These are phyloP conservation scores for Geotrichum histeridarum DNA, from an alignment of 1,139 yeast species.

Conservation along the genomic window DNA sequence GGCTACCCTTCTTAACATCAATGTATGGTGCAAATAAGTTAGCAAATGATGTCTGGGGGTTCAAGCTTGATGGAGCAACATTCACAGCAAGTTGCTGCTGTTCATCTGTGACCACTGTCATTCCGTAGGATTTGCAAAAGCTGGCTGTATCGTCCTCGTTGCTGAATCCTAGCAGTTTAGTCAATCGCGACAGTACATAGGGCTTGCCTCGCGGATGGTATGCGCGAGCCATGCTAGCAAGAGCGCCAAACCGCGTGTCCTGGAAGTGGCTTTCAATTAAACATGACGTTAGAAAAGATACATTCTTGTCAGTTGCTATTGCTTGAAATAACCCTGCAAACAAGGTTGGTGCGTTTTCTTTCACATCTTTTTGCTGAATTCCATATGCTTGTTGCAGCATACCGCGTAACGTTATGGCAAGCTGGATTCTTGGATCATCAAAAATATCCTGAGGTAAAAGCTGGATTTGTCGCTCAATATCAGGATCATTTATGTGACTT, in stretches of 20 bases:
- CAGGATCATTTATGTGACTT: constrained; percentile 79
- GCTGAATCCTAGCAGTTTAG: constrained; percentile 62
- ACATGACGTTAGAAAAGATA: constrained; percentile 71
- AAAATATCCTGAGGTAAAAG: constrained; percentile 56
- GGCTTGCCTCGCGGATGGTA: constrained; percentile 71
- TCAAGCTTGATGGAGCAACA: constrained; percentile 44
- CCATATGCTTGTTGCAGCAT: constrained; percentile 59
- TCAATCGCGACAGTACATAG: constrained; percentile 47
- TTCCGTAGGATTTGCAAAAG: constrained; percentile 62
- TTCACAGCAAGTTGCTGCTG: constrained; percentile 52
- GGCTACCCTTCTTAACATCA: constrained; percentile 44
- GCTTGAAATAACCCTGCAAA: constrained; percentile 62
- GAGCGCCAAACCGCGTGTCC: constrained; percentile 70
- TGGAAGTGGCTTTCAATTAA: constrained; percentile 76
- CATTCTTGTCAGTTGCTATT: constrained; percentile 43
- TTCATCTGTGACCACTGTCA: constrained; percentile 46
- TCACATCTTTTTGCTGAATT: constrained; percentile 45
- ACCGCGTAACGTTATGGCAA: constrained; percentile 66
- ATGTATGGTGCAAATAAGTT: constrained; percentile 56
- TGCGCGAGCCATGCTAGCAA: constrained; percentile 62
- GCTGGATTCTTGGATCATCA: constrained; percentile 54
- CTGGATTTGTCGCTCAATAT: constrained; percentile 72
- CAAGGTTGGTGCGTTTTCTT: constrained; percentile 57
- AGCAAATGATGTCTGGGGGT: constrained; percentile 44
- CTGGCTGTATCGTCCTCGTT: constrained; percentile 46